Percentiles rank a stretch among this genome's conserved stretches.
phyloP scores from a whole-genome alignment of 2,329 filamentous ascomycete species.

The Ophiostoma quercus region DNA sequence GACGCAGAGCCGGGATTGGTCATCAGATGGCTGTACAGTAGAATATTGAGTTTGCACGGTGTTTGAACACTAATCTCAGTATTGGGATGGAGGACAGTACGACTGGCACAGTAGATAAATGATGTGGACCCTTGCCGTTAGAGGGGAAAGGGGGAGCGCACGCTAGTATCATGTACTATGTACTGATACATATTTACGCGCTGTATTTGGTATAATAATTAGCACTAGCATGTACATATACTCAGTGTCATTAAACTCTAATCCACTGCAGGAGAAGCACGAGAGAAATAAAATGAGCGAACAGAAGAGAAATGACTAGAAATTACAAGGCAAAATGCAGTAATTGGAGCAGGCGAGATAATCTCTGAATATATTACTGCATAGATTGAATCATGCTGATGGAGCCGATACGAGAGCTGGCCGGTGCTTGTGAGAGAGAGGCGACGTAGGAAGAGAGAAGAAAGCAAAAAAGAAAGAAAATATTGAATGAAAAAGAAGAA shows the following conservation, averaged over 20 bases:
- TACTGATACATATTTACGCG: neutral
- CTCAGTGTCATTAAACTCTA: neutral
- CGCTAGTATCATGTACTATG: neutral
- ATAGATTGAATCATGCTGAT: constrained; percentile 1
- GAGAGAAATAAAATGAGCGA: constrained; percentile 6
- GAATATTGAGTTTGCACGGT: neutral
- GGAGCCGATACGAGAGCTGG: neutral
- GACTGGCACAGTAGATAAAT: neutral
- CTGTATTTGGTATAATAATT: accelerated
- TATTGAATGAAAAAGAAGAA: neutral
- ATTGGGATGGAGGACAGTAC: neutral
- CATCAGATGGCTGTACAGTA: neutral
- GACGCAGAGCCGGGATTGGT: neutral
- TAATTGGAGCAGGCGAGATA: neutral
- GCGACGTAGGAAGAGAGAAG: neutral
- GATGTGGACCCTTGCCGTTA: constrained; percentile 8
- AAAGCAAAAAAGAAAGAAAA: neutral
- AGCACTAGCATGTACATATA: neutral
- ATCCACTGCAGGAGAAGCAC: constrained; percentile 10
- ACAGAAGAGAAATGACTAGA: neutral
- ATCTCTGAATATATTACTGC: constrained; percentile 6
- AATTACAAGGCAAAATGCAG: constrained; percentile 5
- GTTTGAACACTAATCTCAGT: neutral
- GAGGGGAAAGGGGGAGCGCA: neutral
- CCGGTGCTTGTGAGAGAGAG: neutral